phyloP scores from a whole-genome alignment of 495 filamentous ascomycete species.

The Tuber indicum region DNA sequence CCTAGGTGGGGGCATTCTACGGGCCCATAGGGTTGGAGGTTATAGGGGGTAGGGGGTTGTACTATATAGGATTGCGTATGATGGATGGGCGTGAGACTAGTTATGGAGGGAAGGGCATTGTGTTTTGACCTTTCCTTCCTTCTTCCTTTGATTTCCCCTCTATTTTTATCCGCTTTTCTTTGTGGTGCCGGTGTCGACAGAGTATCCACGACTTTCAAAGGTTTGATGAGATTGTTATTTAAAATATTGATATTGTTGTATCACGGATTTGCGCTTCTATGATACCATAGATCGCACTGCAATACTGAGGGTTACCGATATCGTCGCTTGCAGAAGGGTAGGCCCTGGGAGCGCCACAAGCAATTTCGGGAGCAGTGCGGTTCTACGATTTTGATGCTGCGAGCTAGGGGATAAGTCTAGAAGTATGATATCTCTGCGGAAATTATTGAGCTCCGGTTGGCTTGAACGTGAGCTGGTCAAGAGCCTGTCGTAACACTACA shows the following conservation, averaged over 20 bases:
- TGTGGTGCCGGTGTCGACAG: background rate
- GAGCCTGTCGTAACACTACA: background rate
- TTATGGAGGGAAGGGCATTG: background rate
- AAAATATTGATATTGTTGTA: background rate
- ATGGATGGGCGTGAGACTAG: background rate
- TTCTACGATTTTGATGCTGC: background rate
- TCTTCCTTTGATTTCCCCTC: background rate
- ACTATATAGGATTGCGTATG: background rate
- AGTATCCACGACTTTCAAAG: background rate
- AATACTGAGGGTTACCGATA: background rate
- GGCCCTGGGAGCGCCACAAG: background rate
- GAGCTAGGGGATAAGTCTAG: background rate
- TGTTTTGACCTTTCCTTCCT: background rate
- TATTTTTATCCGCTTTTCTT: background rate
- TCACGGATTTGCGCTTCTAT: background rate
- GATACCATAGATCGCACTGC: background rate
- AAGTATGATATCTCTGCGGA: background rate
- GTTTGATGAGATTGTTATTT: background rate
- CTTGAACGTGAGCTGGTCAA: background rate
- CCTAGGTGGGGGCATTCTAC: background rate
- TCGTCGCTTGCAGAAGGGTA: background rate
- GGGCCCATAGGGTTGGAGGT: background rate
- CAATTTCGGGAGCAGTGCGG: background rate
- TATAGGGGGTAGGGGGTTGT: background rate
- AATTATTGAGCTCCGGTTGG: background rate